These are phyloP conservation scores for Tetragonia tetragonoides DNA, from an alignment of 148 eudicot species.

Conservation along the genomic window DNA sequence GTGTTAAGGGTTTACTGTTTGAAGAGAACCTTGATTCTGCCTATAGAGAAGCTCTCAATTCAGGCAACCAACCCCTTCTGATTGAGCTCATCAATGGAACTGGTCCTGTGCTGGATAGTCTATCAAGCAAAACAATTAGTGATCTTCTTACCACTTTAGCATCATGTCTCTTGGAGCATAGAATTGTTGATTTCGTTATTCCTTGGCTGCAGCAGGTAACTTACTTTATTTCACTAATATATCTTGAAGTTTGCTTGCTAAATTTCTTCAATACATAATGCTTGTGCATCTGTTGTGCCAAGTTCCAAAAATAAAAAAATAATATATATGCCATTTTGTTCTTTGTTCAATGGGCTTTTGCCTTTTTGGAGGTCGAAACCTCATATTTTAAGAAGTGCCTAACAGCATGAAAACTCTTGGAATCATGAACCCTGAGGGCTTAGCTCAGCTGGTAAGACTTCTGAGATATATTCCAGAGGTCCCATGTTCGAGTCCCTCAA, in stretches of 20 bases:
- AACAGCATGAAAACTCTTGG: background rate
- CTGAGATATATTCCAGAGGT: too few species aligned
- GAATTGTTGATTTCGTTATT: conserved; percentile 50
- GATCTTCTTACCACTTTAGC: conserved; percentile 54
- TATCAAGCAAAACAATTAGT: conserved; percentile 58
- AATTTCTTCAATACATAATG: background rate
- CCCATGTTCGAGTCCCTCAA: too few species aligned
- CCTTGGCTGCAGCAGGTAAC: conserved; percentile 93
- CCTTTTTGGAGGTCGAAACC: background rate
- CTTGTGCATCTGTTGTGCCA: background rate
- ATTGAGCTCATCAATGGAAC: conserved; percentile 75
- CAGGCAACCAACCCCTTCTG: conserved; percentile 55
- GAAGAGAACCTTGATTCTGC: conserved; percentile 77
- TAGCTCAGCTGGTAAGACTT: too few species aligned
- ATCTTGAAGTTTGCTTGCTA: background rate
- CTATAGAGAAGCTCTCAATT: conserved; percentile 66
- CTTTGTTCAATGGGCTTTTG: background rate
- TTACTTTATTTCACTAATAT: background rate
- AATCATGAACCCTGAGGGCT: too few species aligned
- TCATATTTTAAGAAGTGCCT: background rate
- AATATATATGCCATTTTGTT: background rate
- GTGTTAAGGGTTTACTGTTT: conserved; percentile 45
- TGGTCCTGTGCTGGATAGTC: conserved; percentile 73
- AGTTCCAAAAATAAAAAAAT: background rate
- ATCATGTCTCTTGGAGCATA: conserved; percentile 48